Base-by-base conservation (phyloP, 768 basidiomycete genomes). In the Boletus insuetus region DNA sequence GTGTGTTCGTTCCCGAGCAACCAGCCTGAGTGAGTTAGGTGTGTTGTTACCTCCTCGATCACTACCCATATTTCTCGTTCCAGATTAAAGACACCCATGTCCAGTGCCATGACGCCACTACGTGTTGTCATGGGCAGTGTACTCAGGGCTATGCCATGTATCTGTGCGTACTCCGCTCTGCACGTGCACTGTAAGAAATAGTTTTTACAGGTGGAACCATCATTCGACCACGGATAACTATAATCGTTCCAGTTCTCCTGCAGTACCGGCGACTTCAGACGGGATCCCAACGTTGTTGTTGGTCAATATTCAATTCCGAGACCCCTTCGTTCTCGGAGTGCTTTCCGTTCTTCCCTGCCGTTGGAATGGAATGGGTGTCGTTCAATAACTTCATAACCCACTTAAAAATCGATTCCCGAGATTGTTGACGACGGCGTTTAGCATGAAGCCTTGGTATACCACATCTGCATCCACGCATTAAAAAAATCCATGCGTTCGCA, bases 71-170 rank as follows among this genome's bases (percentile, higher is more conserved):
- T 53, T 47, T 53, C 47, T 47, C 22, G 47, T 59, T n/a, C 32
- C 26, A 49, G 44, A 49, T 46, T 22, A 5, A 45, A 44, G 54
- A 41, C 42, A 6, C 31, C 46, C 34, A 24, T 47, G 45, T 39
- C 47, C 53, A 57, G 64, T 53, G 61, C 39, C 60, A 56, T 56
- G 54, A 63, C 56, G 66, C 66, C 58, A 56, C 66, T 58, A 59
- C 61, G 37, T 66, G 19, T 46, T 48, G 48, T 46, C 54, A 50
- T 56, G 44, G 7, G 49, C 44, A 53, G 49, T 57, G 49, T 49
- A 32, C 44, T 63, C 66, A 68, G 66, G 65, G 65, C 57, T 50
- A 50, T 51, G 65, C 57, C 48, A 50, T 51, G 53, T 43, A 41
- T 49, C 43, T 46, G 56, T 65, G 63, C 58, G 64, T 57, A 56